phyloP scores from a whole-genome alignment of 371 early-diverging fungal species.

The Mortierella sp. region DNA sequence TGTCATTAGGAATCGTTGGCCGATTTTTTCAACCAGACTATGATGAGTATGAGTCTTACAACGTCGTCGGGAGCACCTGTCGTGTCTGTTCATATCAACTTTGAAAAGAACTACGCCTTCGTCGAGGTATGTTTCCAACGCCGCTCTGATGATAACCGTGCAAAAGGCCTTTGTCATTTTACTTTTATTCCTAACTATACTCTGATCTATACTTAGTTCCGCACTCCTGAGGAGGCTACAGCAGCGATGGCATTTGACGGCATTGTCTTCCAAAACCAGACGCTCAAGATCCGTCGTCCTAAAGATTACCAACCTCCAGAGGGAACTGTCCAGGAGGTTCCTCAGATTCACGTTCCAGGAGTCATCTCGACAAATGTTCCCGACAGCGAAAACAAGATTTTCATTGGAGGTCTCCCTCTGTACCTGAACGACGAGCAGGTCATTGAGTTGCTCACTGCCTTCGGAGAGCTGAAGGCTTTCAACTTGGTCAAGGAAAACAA shows the following conservation, averaged over 20 bases:
- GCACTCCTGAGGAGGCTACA: conserved; percentile 91
- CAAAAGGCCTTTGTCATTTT: background rate
- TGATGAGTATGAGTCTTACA: conserved; percentile 78
- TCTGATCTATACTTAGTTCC: conserved; percentile 69
- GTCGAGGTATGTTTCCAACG: conserved; percentile 76
- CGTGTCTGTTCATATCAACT: conserved; percentile 87
- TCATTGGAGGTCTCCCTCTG: conserved; percentile 93
- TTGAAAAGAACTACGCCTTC: conserved; percentile 95
- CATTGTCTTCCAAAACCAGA: conserved; percentile 84
- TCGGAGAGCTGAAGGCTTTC: conserved; percentile 94
- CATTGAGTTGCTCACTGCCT: conserved; percentile 90
- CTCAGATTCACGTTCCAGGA: conserved; percentile 68
- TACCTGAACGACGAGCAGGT: conserved; percentile 95
- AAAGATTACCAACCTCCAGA: conserved; percentile 93
- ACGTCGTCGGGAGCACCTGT: conserved; percentile 78
- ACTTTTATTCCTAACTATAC: background rate
- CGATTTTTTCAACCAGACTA: conserved; percentile 89
- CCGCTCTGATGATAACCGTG: background rate
- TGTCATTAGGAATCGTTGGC: conserved; percentile 72
- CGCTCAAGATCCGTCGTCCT: conserved; percentile 93
- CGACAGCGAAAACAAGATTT: conserved; percentile 94
- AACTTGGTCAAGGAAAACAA: conserved; percentile 90
- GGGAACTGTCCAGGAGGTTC: conserved; percentile 64
- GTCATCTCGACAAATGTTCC: conserved; percentile 87
- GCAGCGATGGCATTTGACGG: conserved; percentile 95